Percentiles rank a stretch among this genome's conserved stretches.
These are phyloP conservation scores for Fusarium tricinctum DNA, from an alignment of 2,329 filamentous ascomycete species.

Conservation along the genomic window DNA sequence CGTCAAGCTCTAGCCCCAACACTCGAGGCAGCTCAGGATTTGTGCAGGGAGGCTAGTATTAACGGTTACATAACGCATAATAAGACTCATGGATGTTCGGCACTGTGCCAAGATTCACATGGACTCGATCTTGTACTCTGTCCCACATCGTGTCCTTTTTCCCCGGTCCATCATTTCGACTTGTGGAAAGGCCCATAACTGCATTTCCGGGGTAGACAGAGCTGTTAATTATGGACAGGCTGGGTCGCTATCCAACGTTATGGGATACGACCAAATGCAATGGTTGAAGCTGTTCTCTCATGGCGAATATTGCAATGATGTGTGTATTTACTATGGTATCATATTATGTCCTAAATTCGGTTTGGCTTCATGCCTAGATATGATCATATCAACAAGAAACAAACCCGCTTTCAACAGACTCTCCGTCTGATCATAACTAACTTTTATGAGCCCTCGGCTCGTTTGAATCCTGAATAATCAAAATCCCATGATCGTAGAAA, in stretches of 20 bases:
- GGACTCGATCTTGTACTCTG: constrained; percentile 1
- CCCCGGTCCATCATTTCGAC: background rate
- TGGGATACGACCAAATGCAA: background rate
- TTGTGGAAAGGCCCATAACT: background rate
- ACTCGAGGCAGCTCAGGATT: constrained; percentile 2
- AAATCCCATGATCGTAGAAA: constrained; percentile 11
- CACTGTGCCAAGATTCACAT: constrained; percentile 30
- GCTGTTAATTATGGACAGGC: background rate
- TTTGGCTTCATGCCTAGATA: background rate
- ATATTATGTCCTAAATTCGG: constrained; percentile 4
- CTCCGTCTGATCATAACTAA: constrained; percentile 27
- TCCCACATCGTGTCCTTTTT: constrained; percentile 29
- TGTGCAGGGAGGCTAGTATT: constrained; percentile 5
- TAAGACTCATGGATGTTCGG: constrained; percentile 24
- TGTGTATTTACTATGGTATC: constrained; percentile 2
- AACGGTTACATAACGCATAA: constrained; percentile 28
- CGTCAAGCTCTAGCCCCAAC: constrained; percentile 4
- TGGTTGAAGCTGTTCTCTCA: background rate
- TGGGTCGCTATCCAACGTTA: background rate
- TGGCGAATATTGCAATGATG: constrained; percentile 5
- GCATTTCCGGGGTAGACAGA: constrained; percentile 25
- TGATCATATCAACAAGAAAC: constrained; percentile 5
- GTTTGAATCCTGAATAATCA: constrained; percentile 11
- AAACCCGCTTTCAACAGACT: constrained; percentile 19
- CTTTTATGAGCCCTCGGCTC: constrained; percentile 20